Evolutionary conservation across 2,329 filamentous ascomycete genomes (phyloP), one percentile per base, ranked within the genome.

Genomic region (Pseudogymnoascus sp.): DNA sequence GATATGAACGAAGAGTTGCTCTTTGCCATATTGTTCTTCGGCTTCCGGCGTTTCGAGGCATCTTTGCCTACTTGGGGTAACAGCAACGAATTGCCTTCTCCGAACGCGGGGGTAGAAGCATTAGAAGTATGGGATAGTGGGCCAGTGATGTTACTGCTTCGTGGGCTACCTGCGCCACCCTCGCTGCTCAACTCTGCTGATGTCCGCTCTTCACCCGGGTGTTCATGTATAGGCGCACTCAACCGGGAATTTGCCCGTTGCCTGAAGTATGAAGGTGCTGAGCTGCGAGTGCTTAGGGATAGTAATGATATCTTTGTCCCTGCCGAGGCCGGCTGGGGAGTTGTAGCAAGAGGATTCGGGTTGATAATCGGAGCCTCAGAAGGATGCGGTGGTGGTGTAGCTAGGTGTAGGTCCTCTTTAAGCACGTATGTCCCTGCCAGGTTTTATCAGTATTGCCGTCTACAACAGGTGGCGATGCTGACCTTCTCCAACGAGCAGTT

Each of bases 1-100:
- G 93, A 97, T 31, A 99, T 94, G 71, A 97, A 99, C 0, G 93
- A 96, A 8, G 94, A 99, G 74, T 96, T 97, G 77, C 92, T 97
- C 79, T 99, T 99, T 60, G 93, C 87, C 74, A 99, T 94, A 74
- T 95, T 97, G 75, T 93, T 97, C 81, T 97, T 99, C 2, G 94
- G 94, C 74, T 99, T 99, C 71, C 87, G 84, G 72, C 85, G 83
- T 79, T 97, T 97, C 66, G 84, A 85, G 40, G 84, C 81, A 69
- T 92, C 90, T 70, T 90, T 91, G 31, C 81, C 79, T 59, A 82
- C 81, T 15, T 81, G 79, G 2, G 84, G 72, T 9, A 81, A 78
- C 31, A 97, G 79, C 26, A 90, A 81, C 5, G 87, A 82, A 71
- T 96, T 97, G 60, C 89, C 89, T 69, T 94, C 90, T 6, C 93